A percentile compares a stretch with the other conserved stretches of the same genome.
phyloP scores from a whole-genome alignment of 768 basidiomycete species.

The Rhizopogon vinicolor region DNA sequence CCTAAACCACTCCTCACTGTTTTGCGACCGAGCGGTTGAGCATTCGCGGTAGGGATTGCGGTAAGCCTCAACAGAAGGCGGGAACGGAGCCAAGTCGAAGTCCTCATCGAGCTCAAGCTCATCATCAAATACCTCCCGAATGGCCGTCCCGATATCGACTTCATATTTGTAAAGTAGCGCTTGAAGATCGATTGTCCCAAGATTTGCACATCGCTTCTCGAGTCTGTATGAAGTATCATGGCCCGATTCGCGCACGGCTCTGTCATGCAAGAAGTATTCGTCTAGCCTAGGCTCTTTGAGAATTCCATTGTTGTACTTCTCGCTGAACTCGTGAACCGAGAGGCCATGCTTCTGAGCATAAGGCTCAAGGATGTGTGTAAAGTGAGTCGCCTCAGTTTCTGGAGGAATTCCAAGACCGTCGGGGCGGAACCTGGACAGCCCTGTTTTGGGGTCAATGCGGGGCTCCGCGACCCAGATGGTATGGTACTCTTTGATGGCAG shows the following conservation, averaged over 20 bases:
- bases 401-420: slow-evolving; percentile 95
- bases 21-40: slow-evolving; percentile 58
- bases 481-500: slow-evolving; percentile 99
- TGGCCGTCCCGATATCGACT: slow-evolving; percentile 96
- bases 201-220: slow-evolving; percentile 95
- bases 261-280: slow-evolving; percentile 97
- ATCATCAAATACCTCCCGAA: slow-evolving; percentile 92
- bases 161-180: slow-evolving; percentile 98
- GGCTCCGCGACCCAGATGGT: slow-evolving; percentile 95
- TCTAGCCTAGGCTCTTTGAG: slow-evolving; percentile 86
- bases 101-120: slow-evolving; percentile 90
- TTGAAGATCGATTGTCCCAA: slow-evolving; percentile 95
- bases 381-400: slow-evolving; percentile 97
- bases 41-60: slow-evolving; percentile 55
- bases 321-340: slow-evolving; percentile 93
- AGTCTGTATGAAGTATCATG: slow-evolving; percentile 97
- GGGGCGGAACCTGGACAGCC: slow-evolving; percentile 91
- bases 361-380: slow-evolving; percentile 95
- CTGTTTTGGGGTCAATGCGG: slow-evolving; percentile 90
- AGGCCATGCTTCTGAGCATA: slow-evolving; percentile 90
- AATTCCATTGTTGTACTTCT: slow-evolving; percentile 85
- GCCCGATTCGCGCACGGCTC: slow-evolving; percentile 92
- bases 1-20: slow-evolving; percentile 88
- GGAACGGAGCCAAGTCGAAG: slow-evolving; percentile 89
- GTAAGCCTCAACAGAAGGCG: slow-evolving; percentile 70